Evolutionary conservation across 2,329 filamentous ascomycete species (phyloP), one percentile per base, ranked within the genome.

Genomic region (Ophiostoma pallidulum): DNA sequence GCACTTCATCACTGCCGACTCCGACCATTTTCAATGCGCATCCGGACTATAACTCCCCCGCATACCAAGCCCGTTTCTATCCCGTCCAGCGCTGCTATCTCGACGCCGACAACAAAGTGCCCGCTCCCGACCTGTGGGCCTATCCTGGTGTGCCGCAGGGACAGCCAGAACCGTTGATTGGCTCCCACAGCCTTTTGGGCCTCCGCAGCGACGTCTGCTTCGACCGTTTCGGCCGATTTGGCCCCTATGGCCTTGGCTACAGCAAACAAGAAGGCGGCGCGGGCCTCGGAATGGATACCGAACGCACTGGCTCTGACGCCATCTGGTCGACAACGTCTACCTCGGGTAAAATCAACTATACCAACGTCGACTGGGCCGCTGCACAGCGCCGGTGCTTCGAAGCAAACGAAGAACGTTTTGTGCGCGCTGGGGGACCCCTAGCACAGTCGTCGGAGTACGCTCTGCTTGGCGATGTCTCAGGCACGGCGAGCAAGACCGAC

Each of bases 201-300:
- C 64, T 94, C 35, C 72, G 81, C 19, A 75, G 88, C 51, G 83
- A 92, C 57, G 71, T 94, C 13, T 95, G 89, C 65, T 94, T 94
- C 61, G 89, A 95, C 59, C 78, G 89, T 6, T 94, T 88, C 60
- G 86, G 87, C 16, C 78, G 89, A 40, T 77, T 91, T 32, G 89
- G 87, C 0, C 84, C 88, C 0, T 95, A 95, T 59, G 89, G 89
- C 0, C 69, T 89, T 35, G 89, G 89, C n/a, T 94, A 94, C 64
- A 78, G 76, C 57, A 73, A 76, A 50, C 76, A 79, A 47, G 76
- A 78, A 53, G 89, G 89, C 13, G 89, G 89, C 19, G 65, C 77
- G 0, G 78, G 77, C 22, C 79, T 89, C 47, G 79, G 79, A n/a
- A 71, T 85, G 48, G 85, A 87, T 33, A 80, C 80, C 1, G 86